Conservation (phyloP, 768 basidiomycete species). For the Lenzites betulinus region DNA sequence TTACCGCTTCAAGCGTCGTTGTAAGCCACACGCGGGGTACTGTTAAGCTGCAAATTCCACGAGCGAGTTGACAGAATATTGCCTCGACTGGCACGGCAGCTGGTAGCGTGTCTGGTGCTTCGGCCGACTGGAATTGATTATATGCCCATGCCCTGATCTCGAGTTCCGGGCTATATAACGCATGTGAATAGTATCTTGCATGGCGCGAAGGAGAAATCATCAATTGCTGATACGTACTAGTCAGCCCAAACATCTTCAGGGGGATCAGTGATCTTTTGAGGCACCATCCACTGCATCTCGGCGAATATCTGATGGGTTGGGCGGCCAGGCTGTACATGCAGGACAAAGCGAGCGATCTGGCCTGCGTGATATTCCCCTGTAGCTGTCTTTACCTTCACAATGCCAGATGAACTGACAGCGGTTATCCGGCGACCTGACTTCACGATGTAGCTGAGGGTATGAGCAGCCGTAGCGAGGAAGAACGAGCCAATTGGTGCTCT, state of each 20-base stretch:
- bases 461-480: neutral
- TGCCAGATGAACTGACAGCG: neutral
- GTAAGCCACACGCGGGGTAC: neutral
- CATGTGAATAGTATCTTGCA: too few relatives aligned
- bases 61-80: neutral
- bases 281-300: neutral
- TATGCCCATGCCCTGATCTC: neutral
- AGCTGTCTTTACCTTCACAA: slow-evolving; percentile 5
- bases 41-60: neutral
- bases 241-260: neutral
- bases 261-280: neutral
- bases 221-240: neutral
- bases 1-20: neutral
- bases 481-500: neutral
- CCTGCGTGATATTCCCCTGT: too few relatives aligned
- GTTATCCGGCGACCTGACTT: neutral
- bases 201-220: too few relatives aligned
- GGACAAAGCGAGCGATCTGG: neutral
- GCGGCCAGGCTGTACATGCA: neutral
- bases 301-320: neutral
- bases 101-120: neutral
- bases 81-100: neutral
- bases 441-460: neutral
- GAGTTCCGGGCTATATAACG: neutral
- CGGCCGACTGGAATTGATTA: too few relatives aligned